Conservation (phyloP, 1,139 yeast species). For the Pneumocystis murina region DNA sequence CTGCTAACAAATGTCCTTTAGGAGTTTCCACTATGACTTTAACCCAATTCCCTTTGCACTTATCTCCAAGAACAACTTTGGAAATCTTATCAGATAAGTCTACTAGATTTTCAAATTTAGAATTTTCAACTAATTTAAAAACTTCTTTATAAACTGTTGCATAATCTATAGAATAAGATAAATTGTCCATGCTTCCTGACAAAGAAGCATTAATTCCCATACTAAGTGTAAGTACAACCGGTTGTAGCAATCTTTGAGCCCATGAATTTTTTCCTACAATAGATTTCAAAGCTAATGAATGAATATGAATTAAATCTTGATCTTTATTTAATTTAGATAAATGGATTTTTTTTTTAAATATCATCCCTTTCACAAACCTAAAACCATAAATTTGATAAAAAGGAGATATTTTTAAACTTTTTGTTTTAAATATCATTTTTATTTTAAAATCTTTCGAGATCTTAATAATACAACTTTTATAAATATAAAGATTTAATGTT, state of each 20-base stretch:
- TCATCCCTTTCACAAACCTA: not conserved
- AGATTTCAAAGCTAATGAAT: conserved; percentile 8
- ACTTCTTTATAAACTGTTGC: conserved; percentile 53
- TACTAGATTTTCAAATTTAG: conserved; percentile 31
- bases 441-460: not conserved
- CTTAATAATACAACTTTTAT: not conserved
- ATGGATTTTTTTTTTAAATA: not conserved
- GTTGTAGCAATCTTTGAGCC: conserved; percentile 34
- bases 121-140: conserved; percentile 11
- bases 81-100: conserved; percentile 44
- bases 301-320: conserved; percentile 10
- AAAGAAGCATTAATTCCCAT: conserved; percentile 53
- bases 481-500: not conserved
- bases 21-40: conserved; percentile 34
- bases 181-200: conserved; percentile 63
- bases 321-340: not conserved
- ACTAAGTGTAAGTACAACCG: conserved; percentile 43
- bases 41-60: conserved; percentile 39
- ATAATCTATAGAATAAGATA: conserved; percentile 69
- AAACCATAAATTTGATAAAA: not conserved
- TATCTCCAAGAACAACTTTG: conserved; percentile 34
- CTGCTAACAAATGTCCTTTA: conserved; percentile 45
- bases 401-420: not conserved
- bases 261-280: conserved; percentile 12
- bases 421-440: not conserved